Base-by-base conservation (phyloP, 139 green algal genomes). In the Auxenochlorella protothecoides region DNA sequence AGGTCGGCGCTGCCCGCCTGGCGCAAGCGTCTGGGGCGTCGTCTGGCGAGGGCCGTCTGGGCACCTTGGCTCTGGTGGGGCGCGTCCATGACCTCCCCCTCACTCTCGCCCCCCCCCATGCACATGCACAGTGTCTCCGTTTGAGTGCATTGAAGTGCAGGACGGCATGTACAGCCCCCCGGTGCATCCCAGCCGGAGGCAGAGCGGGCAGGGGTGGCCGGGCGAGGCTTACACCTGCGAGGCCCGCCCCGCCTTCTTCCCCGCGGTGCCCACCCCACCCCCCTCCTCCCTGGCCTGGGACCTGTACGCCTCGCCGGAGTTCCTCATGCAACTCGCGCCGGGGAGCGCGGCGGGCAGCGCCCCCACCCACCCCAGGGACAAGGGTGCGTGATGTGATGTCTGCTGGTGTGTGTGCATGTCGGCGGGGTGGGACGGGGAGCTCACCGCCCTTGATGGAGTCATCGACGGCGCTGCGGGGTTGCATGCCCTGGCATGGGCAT, bases 301-400 rank as follows among this genome's bases (percentile, higher is more conserved):
- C 70, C 63, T 79, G 63, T 69, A 79, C 75, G 71, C 75, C 60
- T 79, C 75, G 4, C 68, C 75, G 3, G 75, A 79, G 44, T 79
- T 74, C 59, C 74, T 75, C 67, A 73, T 75, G 70, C 69, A 79
- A 68, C 70, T 75, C 60, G 65, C 70, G 6, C 68, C 68, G 13
- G 68, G 73, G 27, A 70, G 63, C 4, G 66, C 66, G 11, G 52
- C 53, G 53, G 61, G 65, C 3, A 14, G 44, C 56, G 60, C 65
- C 5, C 57, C 60, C 3, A 66, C 72, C 3, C 73, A 55, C 68
- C 66, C 68, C 68, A 65, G 53, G 60, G 69, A 59, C 61, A 65
- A 44, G 27, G 27, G 27, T 44, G 27, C 27, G 27, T 44, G 27
- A 44, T 44, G 27, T 44, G 27, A 44, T 44, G 27, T 44, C 27